Base-by-base conservation (phyloP, 2,329 filamentous ascomycete genomes). In the Colletotrichum paranaense region DNA sequence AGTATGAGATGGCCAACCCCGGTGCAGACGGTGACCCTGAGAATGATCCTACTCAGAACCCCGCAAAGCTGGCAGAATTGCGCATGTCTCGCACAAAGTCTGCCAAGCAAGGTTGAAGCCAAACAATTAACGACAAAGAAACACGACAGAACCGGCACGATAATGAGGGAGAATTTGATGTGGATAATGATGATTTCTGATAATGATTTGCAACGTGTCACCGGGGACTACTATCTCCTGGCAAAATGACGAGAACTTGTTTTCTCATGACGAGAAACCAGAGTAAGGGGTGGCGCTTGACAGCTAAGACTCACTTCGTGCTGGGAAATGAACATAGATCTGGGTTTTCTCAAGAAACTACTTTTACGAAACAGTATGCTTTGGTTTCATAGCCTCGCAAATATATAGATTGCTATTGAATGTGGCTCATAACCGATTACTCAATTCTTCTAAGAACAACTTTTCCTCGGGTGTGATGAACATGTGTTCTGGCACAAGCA, bases 1-100 rank as follows among this genome's bases (percentile, higher is more conserved):
- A 84, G 75, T 84, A 84, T 53, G 82, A 84, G 79, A 86, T 86
- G 83, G 85, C 83, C 12, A 87, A 86, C 73, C 85, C 85, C 26
- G 84, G 84, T 14, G 84, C 85, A 26, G 85, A 87, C 74, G 84
- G 84, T 30, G 84, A 86, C 68, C 79, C 81, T 46, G 67, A 76
- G 28, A 86, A 86, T 59, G 84, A 86, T 76, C 84, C 84, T 9
- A 85, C 84, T 19, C 80, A 82, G 76, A 86, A 86, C 74, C 81
- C 83, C 1, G 82, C 84, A 75, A 86, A 84, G 78, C 78, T 77
- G 42, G 81, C 81, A 12, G 74, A 75, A 62, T 19, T 75, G 12
- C 68, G 72, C 30, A 69, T 75, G 68, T 65, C 74, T 14, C 74
- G 74, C 22, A 65, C 42, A 49, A 73, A 65, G 60, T 70, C 71